These are phyloP conservation scores for Suillus decipiens DNA, from an alignment of 768 basidiomycete genomes.

Conservation along the genomic window DNA sequence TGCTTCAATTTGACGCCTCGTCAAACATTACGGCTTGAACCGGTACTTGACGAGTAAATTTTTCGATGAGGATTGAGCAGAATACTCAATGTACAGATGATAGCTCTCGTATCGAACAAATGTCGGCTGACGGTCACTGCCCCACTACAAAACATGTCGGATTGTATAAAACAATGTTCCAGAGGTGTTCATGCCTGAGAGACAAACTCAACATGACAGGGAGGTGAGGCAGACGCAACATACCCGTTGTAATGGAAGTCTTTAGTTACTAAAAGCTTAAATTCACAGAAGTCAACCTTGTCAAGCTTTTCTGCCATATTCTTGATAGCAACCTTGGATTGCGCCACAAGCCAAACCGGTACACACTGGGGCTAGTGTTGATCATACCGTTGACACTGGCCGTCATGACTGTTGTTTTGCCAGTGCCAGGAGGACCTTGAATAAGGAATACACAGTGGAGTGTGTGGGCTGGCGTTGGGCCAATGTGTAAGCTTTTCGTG, in stretches of 20 bases:
- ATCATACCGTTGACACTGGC: slow-evolving; percentile 31
- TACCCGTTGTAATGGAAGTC: slow-evolving; percentile 51
- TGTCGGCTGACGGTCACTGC: slow-evolving; percentile 11
- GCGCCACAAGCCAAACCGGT: no score
- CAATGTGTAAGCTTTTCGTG: background rate
- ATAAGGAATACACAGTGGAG: slow-evolving; percentile 23
- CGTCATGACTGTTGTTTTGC: slow-evolving; percentile 47
- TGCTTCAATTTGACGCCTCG: no score
- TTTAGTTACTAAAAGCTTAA: no score
- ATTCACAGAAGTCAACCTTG: no score
- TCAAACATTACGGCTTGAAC: no score
- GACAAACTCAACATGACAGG: background rate
- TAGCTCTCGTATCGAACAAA: slow-evolving; percentile 33
- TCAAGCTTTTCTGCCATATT: no score
- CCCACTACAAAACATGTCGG: no score
- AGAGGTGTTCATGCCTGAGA: no score
- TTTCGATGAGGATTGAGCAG: slow-evolving; percentile 31
- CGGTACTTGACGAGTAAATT: slow-evolving; percentile 12
- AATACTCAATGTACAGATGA: slow-evolving; percentile 53
- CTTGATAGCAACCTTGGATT: no score
- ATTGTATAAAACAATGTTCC: no score
- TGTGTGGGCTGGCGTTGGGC: background rate
- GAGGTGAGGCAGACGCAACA: slow-evolving; percentile 10
- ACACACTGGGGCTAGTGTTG: no score
- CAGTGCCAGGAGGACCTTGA: slow-evolving; percentile 44